Conservation (phyloP, 306 rosid genomes). For the Pachyrhizus erosus region DNA sequence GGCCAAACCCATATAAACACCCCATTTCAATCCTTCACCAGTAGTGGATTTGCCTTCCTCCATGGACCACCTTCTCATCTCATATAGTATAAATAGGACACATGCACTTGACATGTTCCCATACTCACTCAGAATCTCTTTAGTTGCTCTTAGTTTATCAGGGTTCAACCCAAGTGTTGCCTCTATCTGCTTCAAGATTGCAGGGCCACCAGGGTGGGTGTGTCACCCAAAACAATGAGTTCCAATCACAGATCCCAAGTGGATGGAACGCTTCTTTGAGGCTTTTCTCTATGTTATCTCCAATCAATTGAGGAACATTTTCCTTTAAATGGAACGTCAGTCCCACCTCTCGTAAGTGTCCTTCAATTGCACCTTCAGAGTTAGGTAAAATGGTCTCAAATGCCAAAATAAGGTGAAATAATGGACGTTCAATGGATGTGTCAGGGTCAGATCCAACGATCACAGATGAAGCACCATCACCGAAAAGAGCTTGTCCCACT, state of each 20-base stretch:
- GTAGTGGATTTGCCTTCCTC: conserved; percentile 41
- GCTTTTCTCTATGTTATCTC: conserved; percentile 33
- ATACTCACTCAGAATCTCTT: conserved; percentile 44
- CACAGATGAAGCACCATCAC: conserved; percentile 48
- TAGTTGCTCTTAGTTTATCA: conserved; percentile 46
- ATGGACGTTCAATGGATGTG: background rate
- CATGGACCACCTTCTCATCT: conserved; percentile 46
- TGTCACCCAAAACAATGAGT: conserved; percentile 37
- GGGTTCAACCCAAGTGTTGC: conserved; percentile 26
- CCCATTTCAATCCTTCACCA: conserved; percentile 53
- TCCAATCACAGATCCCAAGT: conserved; percentile 44
- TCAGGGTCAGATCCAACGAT: conserved; percentile 46
- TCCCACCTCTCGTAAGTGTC: conserved; percentile 52
- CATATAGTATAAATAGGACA: conserved; percentile 43
- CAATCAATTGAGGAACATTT: conserved; percentile 30
- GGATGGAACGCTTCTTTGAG: conserved; percentile 14
- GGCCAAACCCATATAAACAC: conserved; percentile 43
- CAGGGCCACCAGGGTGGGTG: conserved; percentile 53
- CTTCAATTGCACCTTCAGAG: conserved; percentile 48
- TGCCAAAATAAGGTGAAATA: conserved; percentile 28
- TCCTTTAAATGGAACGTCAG: conserved; percentile 35
- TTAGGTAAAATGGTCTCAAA: conserved; percentile 29
- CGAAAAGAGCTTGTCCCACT: conserved; percentile 56
- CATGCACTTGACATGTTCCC: conserved; percentile 53
- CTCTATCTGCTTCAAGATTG: conserved; percentile 44